Evolutionary conservation across 2,329 filamentous ascomycete genomes (phyloP), one percentile per base, ranked within the genome.

Genomic region (Pseudogymnoascus verrucosus): DNA sequence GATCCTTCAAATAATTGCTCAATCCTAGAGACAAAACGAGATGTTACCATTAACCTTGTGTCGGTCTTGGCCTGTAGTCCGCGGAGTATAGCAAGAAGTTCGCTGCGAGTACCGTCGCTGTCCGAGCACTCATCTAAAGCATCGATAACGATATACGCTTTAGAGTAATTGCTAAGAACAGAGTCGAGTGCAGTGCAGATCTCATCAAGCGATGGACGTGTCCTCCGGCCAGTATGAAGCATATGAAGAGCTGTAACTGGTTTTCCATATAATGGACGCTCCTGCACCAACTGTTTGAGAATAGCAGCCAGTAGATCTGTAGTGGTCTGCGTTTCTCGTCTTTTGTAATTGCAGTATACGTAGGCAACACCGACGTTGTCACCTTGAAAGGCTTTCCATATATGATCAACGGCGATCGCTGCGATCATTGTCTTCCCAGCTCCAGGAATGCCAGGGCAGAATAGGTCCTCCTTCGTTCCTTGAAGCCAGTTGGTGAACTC

Each of bases 1-100:
- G 8, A 4, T 7, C n/a, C 57, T 14, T 81, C 6, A 70, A 72
- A 4, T 86, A 86, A 70, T 86, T 87, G 68, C 78, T 83, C 16
- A 81, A 84, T 61, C 78, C 84, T 16, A 83, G 84, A 63, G 80
- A 79, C 63, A 76, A 80, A 26, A 14, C 57, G 57, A 7, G 57
- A 37, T 8, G 57, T 60, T 11, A 8, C 31, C 31, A 60, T 36
- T 21, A 60, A 3, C 0, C 36, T 21, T 60, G 21, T 36, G 21
- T 60, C 3, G 3, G 57, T 39, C 0, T 1, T 21, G 3, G 16
- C 3, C 21, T 60, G 57, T 5, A 37, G 1, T 5, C 0, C 26
- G 10, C 21, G 31, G 57, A 60, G 16, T 2, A 5, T 5, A 28
- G 14, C 1, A 16, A 51, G 2, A 0, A 60, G 31, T 1, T 60